A percentile compares a stretch with the other conserved stretches of the same genome.
Evolutionary conservation across 306 rosid species (phyloP).

Genomic region (Vigna unguiculata): DNA sequence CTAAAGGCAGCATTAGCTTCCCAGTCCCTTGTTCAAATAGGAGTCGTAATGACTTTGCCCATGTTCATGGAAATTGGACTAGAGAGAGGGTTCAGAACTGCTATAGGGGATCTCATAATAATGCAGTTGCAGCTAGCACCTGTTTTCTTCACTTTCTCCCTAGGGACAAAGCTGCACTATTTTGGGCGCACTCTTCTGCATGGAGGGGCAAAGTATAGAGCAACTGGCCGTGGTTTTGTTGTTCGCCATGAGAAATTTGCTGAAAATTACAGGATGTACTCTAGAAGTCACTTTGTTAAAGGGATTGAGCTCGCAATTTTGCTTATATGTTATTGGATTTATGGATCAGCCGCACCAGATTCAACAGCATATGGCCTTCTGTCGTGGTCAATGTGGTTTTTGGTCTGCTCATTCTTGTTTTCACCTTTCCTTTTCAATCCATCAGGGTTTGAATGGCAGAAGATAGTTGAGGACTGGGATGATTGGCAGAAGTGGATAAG

Average conservation of each 20-base stretch:
- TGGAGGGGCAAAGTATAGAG: conserved; percentile 97
- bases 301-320: conserved; percentile 81
- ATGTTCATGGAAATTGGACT: conserved; percentile 99
- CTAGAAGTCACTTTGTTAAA: conserved; percentile 94
- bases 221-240: conserved; percentile 99
- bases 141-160: conserved; percentile 95
- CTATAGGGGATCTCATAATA: conserved; percentile 76
- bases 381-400: conserved; percentile 89
- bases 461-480: conserved; percentile 98
- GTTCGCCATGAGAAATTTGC: conserved; percentile 94
- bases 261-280: conserved; percentile 94
- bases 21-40: conserved; percentile 86
- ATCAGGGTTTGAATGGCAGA: conserved; percentile 99
- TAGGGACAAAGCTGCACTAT: conserved; percentile 89
- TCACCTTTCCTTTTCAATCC: conserved; percentile 97
- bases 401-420: conserved; percentile 83
- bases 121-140: conserved; percentile 97
- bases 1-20: conserved; percentile 83
- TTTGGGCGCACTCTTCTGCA: conserved; percentile 94
- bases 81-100: conserved; percentile 95
- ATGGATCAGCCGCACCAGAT: conserved; percentile 67
- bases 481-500: conserved; percentile 96
- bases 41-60: conserved; percentile 86
- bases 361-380: conserved; percentile 55
- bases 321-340: conserved; percentile 72